A percentile compares a stretch with the other conserved stretches of the same genome.
These are phyloP conservation scores for Colletotrichum chrysophilum DNA, from an alignment of 2,329 filamentous ascomycete species.

Conservation along the genomic window DNA sequence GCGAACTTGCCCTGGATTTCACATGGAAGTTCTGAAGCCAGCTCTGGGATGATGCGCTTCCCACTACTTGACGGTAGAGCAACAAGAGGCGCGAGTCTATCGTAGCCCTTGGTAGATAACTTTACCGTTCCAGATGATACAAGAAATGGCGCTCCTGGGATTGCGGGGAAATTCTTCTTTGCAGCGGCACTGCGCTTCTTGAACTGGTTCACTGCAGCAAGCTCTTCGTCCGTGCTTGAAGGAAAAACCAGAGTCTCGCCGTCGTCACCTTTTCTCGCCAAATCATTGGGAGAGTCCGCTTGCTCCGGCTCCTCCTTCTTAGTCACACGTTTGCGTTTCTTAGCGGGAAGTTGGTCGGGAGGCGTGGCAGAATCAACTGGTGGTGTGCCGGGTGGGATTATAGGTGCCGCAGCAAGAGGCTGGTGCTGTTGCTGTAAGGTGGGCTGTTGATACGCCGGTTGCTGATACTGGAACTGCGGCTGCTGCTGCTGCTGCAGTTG, in stretches of 20 bases:
- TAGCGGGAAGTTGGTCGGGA: conserved; percentile 32
- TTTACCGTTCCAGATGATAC: conserved; percentile 43
- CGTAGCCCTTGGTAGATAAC: conserved; percentile 48
- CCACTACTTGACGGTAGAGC: conserved; percentile 44
- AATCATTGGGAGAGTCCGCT: conserved; percentile 34
- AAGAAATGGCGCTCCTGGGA: conserved; percentile 43
- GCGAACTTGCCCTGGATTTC: conserved; percentile 50
- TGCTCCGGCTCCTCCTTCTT: conserved; percentile 34
- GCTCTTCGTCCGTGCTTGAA: conserved; percentile 24
- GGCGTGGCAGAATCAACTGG: conserved; percentile 11
- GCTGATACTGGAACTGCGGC: conserved; percentile 1
- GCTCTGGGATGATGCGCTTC: conserved; percentile 41
- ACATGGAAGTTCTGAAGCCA: conserved; percentile 44
- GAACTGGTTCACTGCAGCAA: conserved; percentile 39
- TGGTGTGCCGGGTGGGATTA: conserved; percentile 21
- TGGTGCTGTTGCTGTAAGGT: neutral
- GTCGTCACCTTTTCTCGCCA: conserved; percentile 38
- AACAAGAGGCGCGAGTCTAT: conserved; percentile 48
- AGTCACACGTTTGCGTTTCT: conserved; percentile 42
- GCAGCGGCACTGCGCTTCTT: conserved; percentile 40
- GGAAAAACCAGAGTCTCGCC: conserved; percentile 30
- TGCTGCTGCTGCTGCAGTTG: neutral
- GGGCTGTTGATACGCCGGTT: neutral
- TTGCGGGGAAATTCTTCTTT: conserved; percentile 41
- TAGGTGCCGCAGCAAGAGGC: conserved; percentile 13